Evolutionary conservation across 441 rosid genomes (phyloP).

Genomic region (Breynia disticha): DNA sequence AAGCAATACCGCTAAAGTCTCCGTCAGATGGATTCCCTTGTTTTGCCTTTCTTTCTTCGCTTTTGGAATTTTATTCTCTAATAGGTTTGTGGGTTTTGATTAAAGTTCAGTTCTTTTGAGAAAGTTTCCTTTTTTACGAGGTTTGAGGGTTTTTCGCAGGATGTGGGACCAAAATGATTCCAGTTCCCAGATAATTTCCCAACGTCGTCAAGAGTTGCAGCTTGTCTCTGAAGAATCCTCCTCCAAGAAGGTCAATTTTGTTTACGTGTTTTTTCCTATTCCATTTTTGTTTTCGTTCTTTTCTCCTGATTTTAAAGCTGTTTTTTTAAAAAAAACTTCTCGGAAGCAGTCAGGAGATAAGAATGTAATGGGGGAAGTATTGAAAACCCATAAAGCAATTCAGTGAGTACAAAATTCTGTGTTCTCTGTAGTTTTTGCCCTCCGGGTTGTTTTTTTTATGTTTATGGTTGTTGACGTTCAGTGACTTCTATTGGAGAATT

Average conservation of each 20-base stretch:
- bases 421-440: neutral
- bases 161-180: constrained; percentile 32
- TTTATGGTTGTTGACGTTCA: neutral
- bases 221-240: constrained; percentile 43
- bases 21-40: constrained; percentile 59
- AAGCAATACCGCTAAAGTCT: constrained; percentile 24
- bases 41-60: constrained; percentile 55
- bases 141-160: constrained; percentile 18
- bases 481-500: constrained; percentile 14
- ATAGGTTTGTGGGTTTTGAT: constrained; percentile 29
- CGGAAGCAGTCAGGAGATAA: constrained; percentile 33
- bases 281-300: neutral
- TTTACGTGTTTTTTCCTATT: neutral
- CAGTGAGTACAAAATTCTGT: constrained; percentile 45
- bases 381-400: constrained; percentile 67
- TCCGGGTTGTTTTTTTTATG: neutral
- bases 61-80: constrained; percentile 59
- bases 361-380: constrained; percentile 48
- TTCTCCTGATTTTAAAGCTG: neutral
- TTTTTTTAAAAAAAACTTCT: neutral
- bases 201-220: constrained; percentile 40
- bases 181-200: constrained; percentile 35
- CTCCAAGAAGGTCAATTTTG: constrained; percentile 37
- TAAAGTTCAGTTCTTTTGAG: neutral
- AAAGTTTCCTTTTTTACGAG: neutral